These are phyloP conservation scores for Funneliformis mosseae DNA, from an alignment of 192 early-diverging fungal genomes.

Conservation along the genomic window DNA sequence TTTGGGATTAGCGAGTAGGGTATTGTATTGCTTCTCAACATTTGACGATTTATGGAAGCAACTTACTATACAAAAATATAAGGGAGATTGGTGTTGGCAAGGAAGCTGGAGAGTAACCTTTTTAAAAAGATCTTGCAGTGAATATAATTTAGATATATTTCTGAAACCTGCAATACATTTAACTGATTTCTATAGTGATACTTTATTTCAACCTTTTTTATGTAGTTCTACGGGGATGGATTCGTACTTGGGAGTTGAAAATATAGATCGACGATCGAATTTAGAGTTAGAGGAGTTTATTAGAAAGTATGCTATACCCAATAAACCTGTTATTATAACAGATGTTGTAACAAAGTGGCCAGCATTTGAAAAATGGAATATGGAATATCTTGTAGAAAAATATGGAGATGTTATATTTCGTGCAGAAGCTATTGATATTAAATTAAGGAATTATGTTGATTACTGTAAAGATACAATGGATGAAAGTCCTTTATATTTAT, in stretches of 20 bases:
- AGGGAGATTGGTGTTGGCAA: conserved; percentile 54
- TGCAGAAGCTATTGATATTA: conserved; percentile 67
- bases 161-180: conserved; percentile 8
- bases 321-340: conserved; percentile 64
- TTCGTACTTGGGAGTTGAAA: conserved; percentile 41
- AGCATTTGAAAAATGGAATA: conserved; percentile 60
- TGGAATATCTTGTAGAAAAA: conserved; percentile 47
- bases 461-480: conserved; percentile 54
- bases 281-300: conserved; percentile 51
- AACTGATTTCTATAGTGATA: conserved; percentile 62
- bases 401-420: conserved; percentile 52
- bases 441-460: conserved; percentile 54
- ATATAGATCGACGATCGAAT: conserved; percentile 52
- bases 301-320: conserved; percentile 51
- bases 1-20: conserved; percentile 49
- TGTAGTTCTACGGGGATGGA: conserved; percentile 54
- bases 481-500: conserved; percentile 69
- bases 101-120: conserved; percentile 63
- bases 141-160: conserved; percentile 21
- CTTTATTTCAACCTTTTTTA: conserved; percentile 61
- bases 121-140: conserved; percentile 36
- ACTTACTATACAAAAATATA: conserved; percentile 50
- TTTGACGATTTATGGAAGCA: conserved; percentile 67
- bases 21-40: conserved; percentile 54
- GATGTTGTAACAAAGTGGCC: conserved; percentile 65